Evolutionary conservation across 768 basidiomycete species (phyloP).

Genomic region (Collybia nuda): DNA sequence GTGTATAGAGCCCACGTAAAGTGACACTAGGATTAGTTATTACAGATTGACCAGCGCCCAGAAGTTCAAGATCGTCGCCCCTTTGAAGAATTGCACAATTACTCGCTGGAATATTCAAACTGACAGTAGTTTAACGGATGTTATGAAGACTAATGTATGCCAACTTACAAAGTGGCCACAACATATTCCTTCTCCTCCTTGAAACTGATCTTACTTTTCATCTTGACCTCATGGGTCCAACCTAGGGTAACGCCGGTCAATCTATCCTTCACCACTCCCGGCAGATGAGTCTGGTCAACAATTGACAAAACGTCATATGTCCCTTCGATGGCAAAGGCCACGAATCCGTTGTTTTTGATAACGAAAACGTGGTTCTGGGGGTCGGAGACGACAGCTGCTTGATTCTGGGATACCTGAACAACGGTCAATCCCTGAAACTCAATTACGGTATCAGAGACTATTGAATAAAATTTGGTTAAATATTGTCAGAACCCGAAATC

Average conservation of each 20-base stretch:
- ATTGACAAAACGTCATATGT: constrained; percentile 80
- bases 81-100: constrained; percentile 86
- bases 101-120: constrained; percentile 81
- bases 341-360: constrained; percentile 76
- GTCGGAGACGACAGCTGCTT: constrained; percentile 76
- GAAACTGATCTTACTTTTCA: constrained; percentile 56
- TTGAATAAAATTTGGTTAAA: constrained; percentile 1
- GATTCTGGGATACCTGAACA: constrained; percentile 87
- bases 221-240: constrained; percentile 75
- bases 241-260: constrained; percentile 67
- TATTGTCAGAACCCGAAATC: not conserved
- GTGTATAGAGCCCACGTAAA: constrained; percentile 74
- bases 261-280: constrained; percentile 55
- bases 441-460: constrained; percentile 82
- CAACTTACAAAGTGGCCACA: constrained; percentile 73
- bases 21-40: constrained; percentile 86
- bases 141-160: not conserved
- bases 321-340: constrained; percentile 74
- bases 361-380: constrained; percentile 81
- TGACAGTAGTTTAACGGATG: constrained; percentile 20
- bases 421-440: constrained; percentile 78
- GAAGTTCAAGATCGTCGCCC: constrained; percentile 75
- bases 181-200: constrained; percentile 61
- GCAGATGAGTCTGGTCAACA: constrained; percentile 82
- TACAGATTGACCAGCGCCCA: constrained; percentile 81